Conservation (phyloP, 2,329 filamentous ascomycete species). For the Venturia effusa region DNA sequence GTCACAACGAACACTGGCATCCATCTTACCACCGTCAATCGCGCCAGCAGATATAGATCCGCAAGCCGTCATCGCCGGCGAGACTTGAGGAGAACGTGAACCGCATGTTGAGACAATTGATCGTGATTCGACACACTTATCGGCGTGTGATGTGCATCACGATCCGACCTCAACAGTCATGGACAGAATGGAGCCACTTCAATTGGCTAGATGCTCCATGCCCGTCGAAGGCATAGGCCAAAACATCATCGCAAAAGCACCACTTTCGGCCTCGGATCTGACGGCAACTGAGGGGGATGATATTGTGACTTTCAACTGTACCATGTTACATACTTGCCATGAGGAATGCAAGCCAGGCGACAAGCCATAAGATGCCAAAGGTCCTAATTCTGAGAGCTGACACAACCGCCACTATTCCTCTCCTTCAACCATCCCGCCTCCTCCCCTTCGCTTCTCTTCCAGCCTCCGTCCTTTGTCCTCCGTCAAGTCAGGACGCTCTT, state of each 20-base stretch:
- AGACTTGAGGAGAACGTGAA: too few relatives aligned
- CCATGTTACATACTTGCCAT: not conserved
- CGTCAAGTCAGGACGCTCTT: conserved; percentile 6
- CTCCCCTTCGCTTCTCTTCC: conserved; percentile 9
- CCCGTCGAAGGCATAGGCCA: too few relatives aligned
- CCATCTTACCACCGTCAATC: not conserved
- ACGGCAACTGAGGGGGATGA: conserved; percentile 3
- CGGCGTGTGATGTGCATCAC: too few relatives aligned
- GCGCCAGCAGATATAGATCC: not conserved
- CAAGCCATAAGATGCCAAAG: not conserved
- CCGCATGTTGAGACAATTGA: too few relatives aligned
- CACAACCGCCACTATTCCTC: conserved; percentile 9
- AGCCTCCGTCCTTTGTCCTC: conserved; percentile 5
- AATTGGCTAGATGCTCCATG: too few relatives aligned
- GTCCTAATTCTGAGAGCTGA: conserved; percentile 5
- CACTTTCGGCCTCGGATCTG: not conserved
- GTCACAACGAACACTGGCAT: not conserved
- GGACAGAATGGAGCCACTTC: too few relatives aligned
- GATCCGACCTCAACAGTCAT: too few relatives aligned
- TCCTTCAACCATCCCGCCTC: conserved; percentile 9
- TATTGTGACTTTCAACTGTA: not conserved
- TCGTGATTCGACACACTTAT: too few relatives aligned
- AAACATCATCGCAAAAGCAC: not conserved
- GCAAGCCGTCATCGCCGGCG: too few relatives aligned
- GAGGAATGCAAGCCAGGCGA: not conserved